A percentile compares a stretch with the other conserved stretches of the same genome.
phyloP scores from a whole-genome alignment of 805 yeast genomes.

The Metschnikowia similis region DNA sequence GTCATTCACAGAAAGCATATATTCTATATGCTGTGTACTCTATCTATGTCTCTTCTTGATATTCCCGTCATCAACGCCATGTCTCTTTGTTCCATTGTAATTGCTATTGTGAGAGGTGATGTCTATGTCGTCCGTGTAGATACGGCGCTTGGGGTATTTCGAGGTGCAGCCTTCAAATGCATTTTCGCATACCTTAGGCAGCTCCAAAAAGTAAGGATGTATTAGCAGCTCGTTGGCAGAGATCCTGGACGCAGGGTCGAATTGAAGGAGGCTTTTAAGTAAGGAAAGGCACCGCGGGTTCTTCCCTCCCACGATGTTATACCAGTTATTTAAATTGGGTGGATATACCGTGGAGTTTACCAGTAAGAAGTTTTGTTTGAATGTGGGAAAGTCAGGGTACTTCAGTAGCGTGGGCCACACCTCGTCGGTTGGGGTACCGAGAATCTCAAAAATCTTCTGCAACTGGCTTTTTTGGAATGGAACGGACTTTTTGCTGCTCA shows the following conservation, averaged over 20 bases:
- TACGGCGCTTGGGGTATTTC: slow-evolving; percentile 81
- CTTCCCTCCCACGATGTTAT: slow-evolving; percentile 72
- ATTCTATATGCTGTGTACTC: background rate
- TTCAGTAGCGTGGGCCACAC: slow-evolving; percentile 74
- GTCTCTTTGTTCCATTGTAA: slow-evolving; percentile 22
- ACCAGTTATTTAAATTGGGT: slow-evolving; percentile 78
- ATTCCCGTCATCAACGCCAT: slow-evolving; percentile 14
- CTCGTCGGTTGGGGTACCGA: slow-evolving; percentile 81
- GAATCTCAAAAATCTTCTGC: slow-evolving; percentile 83
- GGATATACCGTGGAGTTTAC: slow-evolving; percentile 52
- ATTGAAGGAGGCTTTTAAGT: slow-evolving; percentile 60
- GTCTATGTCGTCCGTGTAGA: slow-evolving; percentile 83
- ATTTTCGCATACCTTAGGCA: slow-evolving; percentile 63
- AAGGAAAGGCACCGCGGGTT: slow-evolving; percentile 66
- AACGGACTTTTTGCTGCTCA: slow-evolving; percentile 72
- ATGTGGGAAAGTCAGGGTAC: slow-evolving; percentile 72
- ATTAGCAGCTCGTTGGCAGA: slow-evolving; percentile 73
- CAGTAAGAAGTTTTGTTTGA: slow-evolving; percentile 43
- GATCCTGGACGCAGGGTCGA: slow-evolving; percentile 77
- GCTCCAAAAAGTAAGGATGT: slow-evolving; percentile 75
- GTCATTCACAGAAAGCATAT: background rate
- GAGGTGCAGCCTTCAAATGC: slow-evolving; percentile 74
- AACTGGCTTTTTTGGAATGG: slow-evolving; percentile 94
- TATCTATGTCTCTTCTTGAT: slow-evolving; percentile 9
- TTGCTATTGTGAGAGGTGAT: slow-evolving; percentile 39